Evolutionary conservation across 2,329 filamentous ascomycete species (phyloP), one percentile per base, ranked within the genome.

Genomic region (Fusarium sp.): DNA sequence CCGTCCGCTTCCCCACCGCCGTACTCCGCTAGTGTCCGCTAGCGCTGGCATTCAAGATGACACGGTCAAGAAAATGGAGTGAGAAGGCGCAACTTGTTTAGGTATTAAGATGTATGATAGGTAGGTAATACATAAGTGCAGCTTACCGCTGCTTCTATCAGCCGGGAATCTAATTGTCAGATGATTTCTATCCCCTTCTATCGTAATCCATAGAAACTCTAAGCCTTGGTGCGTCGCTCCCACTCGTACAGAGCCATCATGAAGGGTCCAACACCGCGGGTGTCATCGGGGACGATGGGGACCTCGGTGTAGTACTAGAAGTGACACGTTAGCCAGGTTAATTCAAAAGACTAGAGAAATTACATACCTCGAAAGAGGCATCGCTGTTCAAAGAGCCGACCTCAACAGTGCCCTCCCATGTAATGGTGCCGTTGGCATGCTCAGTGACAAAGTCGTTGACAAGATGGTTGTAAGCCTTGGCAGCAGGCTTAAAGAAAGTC

Each of bases 381-480:
- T 86, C 82, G 13, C 84, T 84, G 71, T 82, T 84, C 70, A 90
- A 74, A 61, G 85, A 88, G 54, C 88, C 87, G 11, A 89, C 87
- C 58, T 82, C 78, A 1, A 89, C 88, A 0, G 88, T 89, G 1
- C 86, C 86, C 69, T 87, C 85, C 80, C 84, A 89, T 62, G 83
- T 84, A 54, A 89, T 74, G 0, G 87, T 87, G 0, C 85, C 85
- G 67, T 88, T 85, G 31, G 82, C 81, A 50, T 85, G 83, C 56
- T 84, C 78, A 11, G 84, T 84, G 5, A 89, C 84, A 67, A 87
- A 87, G 22, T 83, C 78, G 0, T 85, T 73, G 7, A 86, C 67
- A 68, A 89, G 79, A 14, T 84, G 67, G 35, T 79, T 62, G 70
- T 80, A 82, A 0, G 80, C 79, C 52, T 75, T 76, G 42, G 71